Evolutionary conservation across 2,329 filamentous ascomycete species (phyloP).

Genomic region (Parafenestella ontariensis): DNA sequence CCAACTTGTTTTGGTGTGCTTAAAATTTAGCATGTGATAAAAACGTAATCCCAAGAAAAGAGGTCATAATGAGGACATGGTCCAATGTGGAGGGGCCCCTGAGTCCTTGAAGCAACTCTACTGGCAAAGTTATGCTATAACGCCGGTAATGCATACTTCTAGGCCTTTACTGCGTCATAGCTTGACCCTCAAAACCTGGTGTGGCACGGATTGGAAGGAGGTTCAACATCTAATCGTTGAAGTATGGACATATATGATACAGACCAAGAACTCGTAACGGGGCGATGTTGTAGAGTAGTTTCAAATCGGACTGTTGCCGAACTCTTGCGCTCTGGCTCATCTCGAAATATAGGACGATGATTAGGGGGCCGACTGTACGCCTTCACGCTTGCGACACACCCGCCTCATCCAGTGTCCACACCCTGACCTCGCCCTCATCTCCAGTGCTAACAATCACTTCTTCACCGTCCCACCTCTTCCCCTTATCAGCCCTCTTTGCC

Average conservation of each 20-base stretch:
- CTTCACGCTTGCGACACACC: slow-evolving; percentile 2
- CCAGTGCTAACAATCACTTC: slow-evolving; percentile 91
- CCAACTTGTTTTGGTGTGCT: slow-evolving; percentile 19
- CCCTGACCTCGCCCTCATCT: slow-evolving; percentile 86
- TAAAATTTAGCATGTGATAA: slow-evolving; percentile 4
- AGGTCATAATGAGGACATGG: neutral
- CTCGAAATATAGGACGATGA: no score
- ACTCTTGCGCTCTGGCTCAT: no score
- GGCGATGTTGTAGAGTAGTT: no score
- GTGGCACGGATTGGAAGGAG: no score
- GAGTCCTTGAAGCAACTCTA: slow-evolving; percentile 4
- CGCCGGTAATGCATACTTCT: neutral
- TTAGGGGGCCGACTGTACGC: no score
- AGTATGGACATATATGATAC: no score
- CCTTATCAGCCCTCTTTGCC: slow-evolving; percentile 79
- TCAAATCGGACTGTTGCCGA: no score
- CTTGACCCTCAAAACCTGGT: no score
- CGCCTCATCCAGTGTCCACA: slow-evolving; percentile 67
- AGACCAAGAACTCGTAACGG: no score
- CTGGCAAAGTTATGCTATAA: slow-evolving; percentile 8
- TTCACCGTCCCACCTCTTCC: slow-evolving; percentile 66
- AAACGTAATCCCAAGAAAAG: neutral
- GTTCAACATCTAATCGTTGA: no score
- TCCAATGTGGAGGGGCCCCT: slow-evolving; percentile 1
- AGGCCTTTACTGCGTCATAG: neutral